Base-by-base conservation (phyloP, 2,329 filamentous ascomycete genomes). In the Amylocarpus encephaloides region DNA sequence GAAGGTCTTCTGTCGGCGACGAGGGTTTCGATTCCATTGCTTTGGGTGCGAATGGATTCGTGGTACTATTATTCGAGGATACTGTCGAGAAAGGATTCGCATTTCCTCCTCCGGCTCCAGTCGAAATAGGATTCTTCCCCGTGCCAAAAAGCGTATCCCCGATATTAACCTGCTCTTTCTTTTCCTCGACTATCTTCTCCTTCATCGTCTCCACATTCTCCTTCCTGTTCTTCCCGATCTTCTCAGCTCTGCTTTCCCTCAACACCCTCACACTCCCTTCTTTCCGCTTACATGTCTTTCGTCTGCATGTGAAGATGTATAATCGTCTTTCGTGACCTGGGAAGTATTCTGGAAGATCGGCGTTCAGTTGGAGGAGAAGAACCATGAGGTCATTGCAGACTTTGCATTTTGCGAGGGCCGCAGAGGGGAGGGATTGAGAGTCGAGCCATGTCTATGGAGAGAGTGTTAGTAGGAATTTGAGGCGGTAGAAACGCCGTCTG, bases 311-410 rank as follows among this genome's bases (percentile, higher is more conserved):
- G 67, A 95, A 90, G 11, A 98, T 75, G 64, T 96, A 97, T 15
- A 98, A 67, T 54, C 92, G 81, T 59, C 93, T 78, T 63, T 96
- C 89, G 68, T 97, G 88, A 49, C 84, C 82, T 1, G 90, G 86
- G 63, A 95, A 96, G 43, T 82, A 78, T 49, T 92, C 86, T 12
- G 90, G 91, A 3, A 97, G 77, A 66, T 96, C 90, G 62, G 82
- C 91, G 68, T 98, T 89, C 26, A 98, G 78, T 68, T 98, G 90
- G 42, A 98, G 78, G 2, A 98, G 79, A 10, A 97, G 77, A 1
- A 82, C 83, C 80, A 96, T 89, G 46, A 88, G 70, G 46, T 83
- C 79, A 59, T 89, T 87, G 79, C 93, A 98, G 58, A 87, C 78
- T 69, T 87, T 89, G 73, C 93, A 98, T 69, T 83, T 85, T 18